These are phyloP conservation scores for Diplodia sapinea DNA, from an alignment of 2,329 filamentous ascomycete genomes.

Conservation along the genomic window DNA sequence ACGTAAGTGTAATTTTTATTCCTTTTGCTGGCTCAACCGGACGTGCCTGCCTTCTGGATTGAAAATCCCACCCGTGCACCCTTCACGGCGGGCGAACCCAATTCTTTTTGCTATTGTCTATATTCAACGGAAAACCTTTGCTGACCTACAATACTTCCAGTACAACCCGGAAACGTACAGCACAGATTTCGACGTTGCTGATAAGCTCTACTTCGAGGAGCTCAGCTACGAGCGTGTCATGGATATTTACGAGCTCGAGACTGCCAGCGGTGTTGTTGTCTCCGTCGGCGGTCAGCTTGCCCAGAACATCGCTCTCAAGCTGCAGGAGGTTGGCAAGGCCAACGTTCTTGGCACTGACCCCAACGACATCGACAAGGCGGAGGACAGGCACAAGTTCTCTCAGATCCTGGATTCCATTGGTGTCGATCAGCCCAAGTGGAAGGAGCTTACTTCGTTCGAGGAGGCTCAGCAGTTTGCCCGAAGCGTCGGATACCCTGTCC, in stretches of 20 bases:
- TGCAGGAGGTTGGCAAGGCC: conserved; percentile 89
- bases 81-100: no score
- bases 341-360: conserved; percentile 93
- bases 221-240: conserved; percentile 96
- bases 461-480: conserved; percentile 88
- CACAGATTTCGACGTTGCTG: conserved; percentile 88
- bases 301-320: conserved; percentile 93
- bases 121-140: no score
- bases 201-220: conserved; percentile 96
- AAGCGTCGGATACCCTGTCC: conserved; percentile 87
- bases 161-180: conserved; percentile 80
- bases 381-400: conserved; percentile 98
- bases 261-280: conserved; percentile 84
- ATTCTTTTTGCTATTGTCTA: no score
- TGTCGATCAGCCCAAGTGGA: conserved; percentile 96
- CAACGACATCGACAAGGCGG: conserved; percentile 93
- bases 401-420: conserved; percentile 96
- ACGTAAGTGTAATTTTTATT: conserved; percentile 55
- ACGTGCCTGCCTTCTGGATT: no score
- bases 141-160: no score
- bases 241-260: conserved; percentile 97
- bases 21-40: conserved; percentile 36
- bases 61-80: no score
- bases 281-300: conserved; percentile 95
- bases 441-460: conserved; percentile 87